phyloP scores from a whole-genome alignment of 768 basidiomycete species.

The Lactarius tabidus region DNA sequence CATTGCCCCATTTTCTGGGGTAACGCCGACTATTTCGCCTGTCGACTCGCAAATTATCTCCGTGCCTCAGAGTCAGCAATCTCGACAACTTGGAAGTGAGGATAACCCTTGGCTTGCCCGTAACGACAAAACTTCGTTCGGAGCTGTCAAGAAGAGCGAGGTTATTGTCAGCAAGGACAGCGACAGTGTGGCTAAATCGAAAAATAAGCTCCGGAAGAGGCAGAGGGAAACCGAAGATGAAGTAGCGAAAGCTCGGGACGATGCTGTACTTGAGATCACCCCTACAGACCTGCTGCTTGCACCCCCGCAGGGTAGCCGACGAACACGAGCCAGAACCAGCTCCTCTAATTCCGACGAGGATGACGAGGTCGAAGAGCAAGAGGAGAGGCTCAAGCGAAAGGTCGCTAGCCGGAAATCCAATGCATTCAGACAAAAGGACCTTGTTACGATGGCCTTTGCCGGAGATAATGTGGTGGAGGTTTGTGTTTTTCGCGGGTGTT shows the following conservation, averaged over 20 bases:
- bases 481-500: slow-evolving; percentile 26
- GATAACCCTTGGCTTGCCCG: slow-evolving; percentile 81
- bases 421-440: slow-evolving; percentile 85
- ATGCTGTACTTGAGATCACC: slow-evolving; percentile 77
- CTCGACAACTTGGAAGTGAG: slow-evolving; percentile 20
- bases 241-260: slow-evolving; percentile 58
- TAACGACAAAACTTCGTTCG: slow-evolving; percentile 27
- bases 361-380: slow-evolving; percentile 71
- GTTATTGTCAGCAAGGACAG: slow-evolving; percentile 67
- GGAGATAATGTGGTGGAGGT: slow-evolving; percentile 95
- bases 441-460: slow-evolving; percentile 93
- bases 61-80: slow-evolving; percentile 27
- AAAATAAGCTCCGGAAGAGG: slow-evolving; percentile 70
- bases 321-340: slow-evolving; percentile 26
- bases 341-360: slow-evolving; percentile 48
- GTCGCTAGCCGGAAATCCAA: slow-evolving; percentile 42
- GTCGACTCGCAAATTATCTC: slow-evolving; percentile 22
- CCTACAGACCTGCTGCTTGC: slow-evolving; percentile 45
- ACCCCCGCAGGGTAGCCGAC: slow-evolving; percentile 7
- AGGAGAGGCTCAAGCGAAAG: slow-evolving; percentile 45
- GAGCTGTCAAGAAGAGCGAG: slow-evolving; percentile 68
- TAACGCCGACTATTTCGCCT: slow-evolving; percentile 16
- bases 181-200: slow-evolving; percentile 56
- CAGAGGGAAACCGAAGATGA: slow-evolving; percentile 53
- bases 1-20: slow-evolving; percentile 40